Conservation (phyloP, 768 basidiomycete genomes). For the Filobasidium floriforme region DNA sequence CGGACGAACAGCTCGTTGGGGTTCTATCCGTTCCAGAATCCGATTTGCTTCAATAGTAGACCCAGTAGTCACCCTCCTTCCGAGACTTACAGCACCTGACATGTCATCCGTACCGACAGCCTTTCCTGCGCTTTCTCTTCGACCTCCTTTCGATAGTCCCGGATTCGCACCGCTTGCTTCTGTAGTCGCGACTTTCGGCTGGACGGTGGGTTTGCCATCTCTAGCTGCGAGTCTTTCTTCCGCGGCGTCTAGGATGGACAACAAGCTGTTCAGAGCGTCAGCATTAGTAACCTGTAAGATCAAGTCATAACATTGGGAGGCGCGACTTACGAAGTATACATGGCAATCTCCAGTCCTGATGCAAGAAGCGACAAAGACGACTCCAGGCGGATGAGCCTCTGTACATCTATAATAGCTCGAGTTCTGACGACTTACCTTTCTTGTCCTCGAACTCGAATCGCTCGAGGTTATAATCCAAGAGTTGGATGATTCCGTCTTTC, state of each 20-base stretch:
- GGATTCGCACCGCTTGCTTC: not conserved
- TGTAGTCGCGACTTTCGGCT: not conserved
- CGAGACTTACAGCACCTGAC: not conserved
- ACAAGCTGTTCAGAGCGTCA: slow-evolving; percentile 1
- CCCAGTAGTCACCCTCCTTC: not conserved
- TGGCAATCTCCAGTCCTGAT: slow-evolving; percentile 20
- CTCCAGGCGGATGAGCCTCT: too few species aligned
- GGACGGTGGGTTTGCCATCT: not conserved
- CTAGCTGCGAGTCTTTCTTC: slow-evolving; percentile 25
- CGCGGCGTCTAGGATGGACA: slow-evolving; percentile 33
- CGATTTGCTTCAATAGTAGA: not conserved
- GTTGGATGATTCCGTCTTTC: slow-evolving; percentile 37
- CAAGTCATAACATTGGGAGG: not conserved
- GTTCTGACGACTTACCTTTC: slow-evolving; percentile 22
- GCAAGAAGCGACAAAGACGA: not conserved
- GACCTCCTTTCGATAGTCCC: not conserved
- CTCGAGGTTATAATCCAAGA: slow-evolving; percentile 43
- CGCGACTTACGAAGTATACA: slow-evolving; percentile 20
- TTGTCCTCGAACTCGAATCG: slow-evolving; percentile 43
- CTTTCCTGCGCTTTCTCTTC: not conserved
- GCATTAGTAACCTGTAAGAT: not conserved
- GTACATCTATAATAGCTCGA: too few species aligned
- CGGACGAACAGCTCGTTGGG: slow-evolving; percentile 41
- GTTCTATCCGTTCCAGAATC: slow-evolving; percentile 11
- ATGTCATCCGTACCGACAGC: not conserved